phyloP scores from a whole-genome alignment of 2,329 filamentous ascomycete species.

The Diaporthe humulicola region DNA sequence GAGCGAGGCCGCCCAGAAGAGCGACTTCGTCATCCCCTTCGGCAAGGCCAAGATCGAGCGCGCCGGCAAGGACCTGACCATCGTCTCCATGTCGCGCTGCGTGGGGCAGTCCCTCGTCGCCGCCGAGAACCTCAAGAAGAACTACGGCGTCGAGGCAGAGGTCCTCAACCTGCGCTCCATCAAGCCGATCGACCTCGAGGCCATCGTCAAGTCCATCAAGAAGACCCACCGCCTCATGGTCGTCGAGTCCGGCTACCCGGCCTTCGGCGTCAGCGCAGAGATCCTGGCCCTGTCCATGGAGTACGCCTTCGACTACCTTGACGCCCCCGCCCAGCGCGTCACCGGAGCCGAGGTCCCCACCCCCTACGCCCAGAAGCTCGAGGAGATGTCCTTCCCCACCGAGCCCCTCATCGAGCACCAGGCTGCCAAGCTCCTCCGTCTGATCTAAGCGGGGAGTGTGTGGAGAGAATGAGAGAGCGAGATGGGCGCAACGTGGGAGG shows the following conservation, averaged over 20 bases:
- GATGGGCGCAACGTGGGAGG: too few relatives aligned
- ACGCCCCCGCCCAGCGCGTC: constrained; percentile 92
- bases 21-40: constrained; percentile 96
- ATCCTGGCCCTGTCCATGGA: constrained; percentile 96
- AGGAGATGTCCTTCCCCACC: constrained; percentile 95
- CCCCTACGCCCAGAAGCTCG: constrained; percentile 91
- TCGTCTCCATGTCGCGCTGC: constrained; percentile 94
- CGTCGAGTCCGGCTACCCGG: constrained; percentile 96
- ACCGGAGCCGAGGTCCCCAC: constrained; percentile 98
- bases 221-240: constrained; percentile 94
- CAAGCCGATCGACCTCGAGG: constrained; percentile 95
- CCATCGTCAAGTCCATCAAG: constrained; percentile 97
- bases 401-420: constrained; percentile 90
- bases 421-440: constrained; percentile 87
- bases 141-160: constrained; percentile 95
- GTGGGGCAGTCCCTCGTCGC: constrained; percentile 92
- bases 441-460: constrained; percentile 52
- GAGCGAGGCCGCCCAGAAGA: constrained; percentile 95
- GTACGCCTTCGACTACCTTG: constrained; percentile 97
- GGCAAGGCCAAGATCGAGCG: constrained; percentile 99
- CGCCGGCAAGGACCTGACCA: constrained; percentile 93
- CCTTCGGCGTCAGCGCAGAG: constrained; percentile 92
- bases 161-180: constrained; percentile 98
- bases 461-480: not conserved
- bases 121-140: constrained; percentile 92